Conservation (phyloP, 2,329 filamentous ascomycete species). For the Claviceps fusiformis region DNA sequence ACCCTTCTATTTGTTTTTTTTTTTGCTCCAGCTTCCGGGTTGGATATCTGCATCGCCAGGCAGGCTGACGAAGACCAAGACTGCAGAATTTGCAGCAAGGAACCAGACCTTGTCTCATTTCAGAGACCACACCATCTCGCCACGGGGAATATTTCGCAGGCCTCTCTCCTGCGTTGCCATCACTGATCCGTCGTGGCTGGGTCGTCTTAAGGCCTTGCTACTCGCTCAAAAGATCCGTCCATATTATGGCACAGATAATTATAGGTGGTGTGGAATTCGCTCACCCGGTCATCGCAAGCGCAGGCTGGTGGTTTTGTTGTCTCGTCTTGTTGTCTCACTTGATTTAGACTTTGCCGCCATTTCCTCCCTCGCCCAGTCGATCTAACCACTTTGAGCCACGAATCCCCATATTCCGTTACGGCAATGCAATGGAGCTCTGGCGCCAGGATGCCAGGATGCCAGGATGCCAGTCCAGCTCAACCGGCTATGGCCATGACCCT, state of each 20-base stretch:
- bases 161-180: neutral
- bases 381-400: neutral
- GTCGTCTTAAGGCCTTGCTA: too few species aligned
- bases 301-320: constrained; percentile 2
- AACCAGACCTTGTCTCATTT: neutral
- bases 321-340: constrained; percentile 8
- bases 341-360: neutral
- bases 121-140: neutral
- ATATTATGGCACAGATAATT: neutral
- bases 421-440: neutral
- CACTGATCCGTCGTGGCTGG: neutral
- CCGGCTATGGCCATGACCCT: too few species aligned
- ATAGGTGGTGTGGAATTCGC: neutral
- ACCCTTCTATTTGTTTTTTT: neutral
- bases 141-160: neutral
- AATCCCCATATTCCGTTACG: neutral
- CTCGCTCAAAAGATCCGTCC: too few species aligned
- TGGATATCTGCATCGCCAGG: neutral
- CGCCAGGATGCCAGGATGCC: too few species aligned
- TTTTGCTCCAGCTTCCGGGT: neutral
- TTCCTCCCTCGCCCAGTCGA: neutral
- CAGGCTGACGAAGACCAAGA: neutral
- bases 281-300: neutral
- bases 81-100: neutral
- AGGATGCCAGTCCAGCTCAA: too few species aligned